These are phyloP conservation scores for Arthrobotrys sinensis DNA, from an alignment of 2,329 filamentous ascomycete species.

Conservation along the genomic window DNA sequence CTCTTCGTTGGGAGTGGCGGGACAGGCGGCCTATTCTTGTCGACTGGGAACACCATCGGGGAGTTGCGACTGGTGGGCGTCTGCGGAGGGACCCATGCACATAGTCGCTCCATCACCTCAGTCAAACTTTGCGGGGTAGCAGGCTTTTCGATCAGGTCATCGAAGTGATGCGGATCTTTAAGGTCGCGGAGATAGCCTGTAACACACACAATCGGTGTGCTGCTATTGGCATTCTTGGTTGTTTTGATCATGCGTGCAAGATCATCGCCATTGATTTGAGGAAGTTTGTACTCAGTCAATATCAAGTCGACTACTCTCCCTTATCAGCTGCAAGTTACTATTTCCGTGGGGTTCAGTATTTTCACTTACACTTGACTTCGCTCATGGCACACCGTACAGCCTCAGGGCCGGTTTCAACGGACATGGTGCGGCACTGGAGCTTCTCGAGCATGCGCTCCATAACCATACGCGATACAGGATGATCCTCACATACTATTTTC, in stretches of 20 bases:
- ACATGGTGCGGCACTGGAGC: slow-evolving; percentile 92
- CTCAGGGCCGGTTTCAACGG: slow-evolving; percentile 89
- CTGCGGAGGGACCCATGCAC: slow-evolving; percentile 88
- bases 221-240: slow-evolving; percentile 92
- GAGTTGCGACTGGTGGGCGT: slow-evolving; percentile 57
- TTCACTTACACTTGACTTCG: slow-evolving; percentile 81
- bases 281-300: slow-evolving; percentile 96
- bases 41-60: slow-evolving; percentile 54
- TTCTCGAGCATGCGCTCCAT: slow-evolving; percentile 99
- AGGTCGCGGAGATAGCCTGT: slow-evolving; percentile 98
- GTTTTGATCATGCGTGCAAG: slow-evolving; percentile 98
- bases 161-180: slow-evolving; percentile 94
- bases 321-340: slow-evolving; percentile 43
- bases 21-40: slow-evolving; percentile 70
- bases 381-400: slow-evolving; percentile 94
- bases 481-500: slow-evolving; percentile 88
- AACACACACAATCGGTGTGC: slow-evolving; percentile 95
- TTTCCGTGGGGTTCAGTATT: background rate
- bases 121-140: slow-evolving; percentile 92
- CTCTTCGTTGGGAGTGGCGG: slow-evolving; percentile 62
- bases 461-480: slow-evolving; percentile 96
- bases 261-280: slow-evolving; percentile 94
- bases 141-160: slow-evolving; percentile 95
- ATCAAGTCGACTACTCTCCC: slow-evolving; percentile 81
- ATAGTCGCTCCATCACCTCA: slow-evolving; percentile 87